phyloP scores from a whole-genome alignment of 2,329 filamentous ascomycete species.

The Phyllosticta citrichinensis region DNA sequence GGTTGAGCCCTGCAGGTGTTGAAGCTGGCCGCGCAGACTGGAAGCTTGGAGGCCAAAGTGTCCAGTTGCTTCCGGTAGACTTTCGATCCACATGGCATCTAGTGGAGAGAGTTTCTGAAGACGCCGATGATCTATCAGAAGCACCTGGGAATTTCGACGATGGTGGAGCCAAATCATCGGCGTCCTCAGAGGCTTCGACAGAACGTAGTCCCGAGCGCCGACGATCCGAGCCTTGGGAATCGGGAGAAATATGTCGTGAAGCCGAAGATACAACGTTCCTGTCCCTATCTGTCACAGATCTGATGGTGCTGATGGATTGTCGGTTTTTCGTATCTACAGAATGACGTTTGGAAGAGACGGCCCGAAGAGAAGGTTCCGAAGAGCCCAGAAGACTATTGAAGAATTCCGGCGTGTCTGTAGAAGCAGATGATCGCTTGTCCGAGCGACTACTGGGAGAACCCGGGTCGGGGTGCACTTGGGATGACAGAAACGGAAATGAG shows the following conservation, averaged over 20 bases:
- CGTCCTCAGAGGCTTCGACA: constrained; percentile 1
- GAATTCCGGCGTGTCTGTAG: constrained; percentile 1
- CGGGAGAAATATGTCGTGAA: background rate
- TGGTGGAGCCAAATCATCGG: background rate
- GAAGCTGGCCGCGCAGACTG: constrained; percentile 5
- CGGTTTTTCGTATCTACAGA: background rate
- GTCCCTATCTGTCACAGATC: constrained; percentile 1
- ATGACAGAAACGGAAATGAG: constrained; percentile 1
- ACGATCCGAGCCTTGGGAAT: background rate
- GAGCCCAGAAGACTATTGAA: background rate
- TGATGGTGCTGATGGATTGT: background rate
- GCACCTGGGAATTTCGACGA: constrained; percentile 3
- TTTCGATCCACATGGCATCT: constrained; percentile 4
- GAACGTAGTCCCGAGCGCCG: background rate
- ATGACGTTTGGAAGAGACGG: background rate
- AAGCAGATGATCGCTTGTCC: background rate
- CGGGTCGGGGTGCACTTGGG: constrained; percentile 3
- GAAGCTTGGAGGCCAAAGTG: constrained; percentile 1
- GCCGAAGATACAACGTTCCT: background rate
- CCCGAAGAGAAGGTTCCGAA: background rate
- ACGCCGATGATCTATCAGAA: constrained; percentile 7
- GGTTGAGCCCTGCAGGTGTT: constrained; percentile 1
- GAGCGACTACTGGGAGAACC: background rate
- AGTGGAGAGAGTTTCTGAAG: constrained; percentile 7
- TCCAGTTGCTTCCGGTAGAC: constrained; percentile 8